phyloP scores from a whole-genome alignment of 208 protist genomes.

The Novymonas esmeraldas region DNA sequence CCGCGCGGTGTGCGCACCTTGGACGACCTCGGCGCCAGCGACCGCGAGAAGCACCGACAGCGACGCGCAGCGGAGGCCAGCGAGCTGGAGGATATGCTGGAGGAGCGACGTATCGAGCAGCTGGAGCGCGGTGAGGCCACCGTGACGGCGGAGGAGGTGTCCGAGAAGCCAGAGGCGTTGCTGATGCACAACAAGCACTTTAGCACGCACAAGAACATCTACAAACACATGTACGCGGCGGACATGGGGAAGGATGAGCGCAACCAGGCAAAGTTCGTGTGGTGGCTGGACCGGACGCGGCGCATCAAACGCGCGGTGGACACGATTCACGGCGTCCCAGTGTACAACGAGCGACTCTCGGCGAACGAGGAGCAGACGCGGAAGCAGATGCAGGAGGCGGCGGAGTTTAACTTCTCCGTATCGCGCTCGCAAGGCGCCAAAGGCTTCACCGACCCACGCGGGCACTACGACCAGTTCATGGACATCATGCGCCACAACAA shows the following conservation, averaged over 20 bases:
- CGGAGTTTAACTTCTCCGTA: slow-evolving; percentile 82
- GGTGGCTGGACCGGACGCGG: slow-evolving; percentile 82
- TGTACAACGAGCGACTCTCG: slow-evolving; percentile 84
- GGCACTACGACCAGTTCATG: slow-evolving; percentile 80
- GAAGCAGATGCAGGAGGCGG: slow-evolving; percentile 85
- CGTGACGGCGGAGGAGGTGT: slow-evolving; percentile 54
- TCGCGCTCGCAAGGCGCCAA: slow-evolving; percentile 74
- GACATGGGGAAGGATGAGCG: slow-evolving; percentile 70
- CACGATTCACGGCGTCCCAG: slow-evolving; percentile 81
- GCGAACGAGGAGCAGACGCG: slow-evolving; percentile 84
- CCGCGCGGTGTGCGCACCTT: slow-evolving; percentile 72
- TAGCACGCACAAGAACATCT: slow-evolving; percentile 39
- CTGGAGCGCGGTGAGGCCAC: slow-evolving; percentile 64
- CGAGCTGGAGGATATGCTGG: slow-evolving; percentile 81
- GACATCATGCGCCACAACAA: slow-evolving; percentile 69
- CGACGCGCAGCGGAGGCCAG: slow-evolving; percentile 39
- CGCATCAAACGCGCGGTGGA: slow-evolving; percentile 81
- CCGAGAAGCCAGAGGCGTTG: slow-evolving; percentile 57
- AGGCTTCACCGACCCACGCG: slow-evolving; percentile 82
- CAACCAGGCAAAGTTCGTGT: slow-evolving; percentile 73
- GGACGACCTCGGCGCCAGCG: slow-evolving; percentile 78
- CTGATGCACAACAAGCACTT: slow-evolving; percentile 44
- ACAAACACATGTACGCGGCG: slow-evolving; percentile 73
- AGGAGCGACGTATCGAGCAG: slow-evolving; percentile 75
- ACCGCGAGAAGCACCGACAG: slow-evolving; percentile 59